Evolutionary conservation across 306 rosid genomes (phyloP).

Genomic region (Vigna unguiculata): DNA sequence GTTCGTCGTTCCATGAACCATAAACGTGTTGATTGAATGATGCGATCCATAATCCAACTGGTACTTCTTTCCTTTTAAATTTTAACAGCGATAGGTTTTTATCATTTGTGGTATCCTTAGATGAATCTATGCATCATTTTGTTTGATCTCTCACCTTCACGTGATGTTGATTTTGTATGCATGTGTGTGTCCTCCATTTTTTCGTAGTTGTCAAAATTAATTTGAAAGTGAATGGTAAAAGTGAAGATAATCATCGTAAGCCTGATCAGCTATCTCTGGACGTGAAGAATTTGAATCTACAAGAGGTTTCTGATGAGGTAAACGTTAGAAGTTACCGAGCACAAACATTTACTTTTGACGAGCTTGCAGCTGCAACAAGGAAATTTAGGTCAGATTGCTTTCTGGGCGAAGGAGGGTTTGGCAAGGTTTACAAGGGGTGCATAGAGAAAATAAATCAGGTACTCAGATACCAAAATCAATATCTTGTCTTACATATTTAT

Average conservation of each 20-base stretch:
- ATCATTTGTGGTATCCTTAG: constrained; percentile 10
- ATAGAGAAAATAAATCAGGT: constrained; percentile 74
- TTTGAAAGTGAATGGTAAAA: constrained; percentile 52
- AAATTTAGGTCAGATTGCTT: constrained; percentile 75
- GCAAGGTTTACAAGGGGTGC: constrained; percentile 83
- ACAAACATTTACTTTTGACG: constrained; percentile 64
- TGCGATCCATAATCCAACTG: constrained; percentile 37
- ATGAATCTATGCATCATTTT: constrained; percentile 36
- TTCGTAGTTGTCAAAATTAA: constrained; percentile 57
- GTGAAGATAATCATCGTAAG: constrained; percentile 50
- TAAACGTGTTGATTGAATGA: background rate
- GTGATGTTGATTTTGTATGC: constrained; percentile 33
- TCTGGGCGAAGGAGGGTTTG: constrained; percentile 98
- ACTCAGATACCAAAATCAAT: background rate
- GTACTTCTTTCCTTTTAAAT: constrained; percentile 42
- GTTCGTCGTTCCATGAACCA: background rate
- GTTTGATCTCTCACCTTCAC: constrained; percentile 38
- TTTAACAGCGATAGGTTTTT: constrained; percentile 35
- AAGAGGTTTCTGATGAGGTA: constrained; percentile 55
- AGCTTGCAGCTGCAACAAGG: constrained; percentile 67
- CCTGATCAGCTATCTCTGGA: constrained; percentile 73
- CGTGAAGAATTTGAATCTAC: constrained; percentile 67
- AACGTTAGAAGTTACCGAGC: constrained; percentile 49
- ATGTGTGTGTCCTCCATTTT: background rate
- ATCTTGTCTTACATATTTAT: constrained; percentile 15